Evolutionary conservation across 192 early-diverging fungal genomes (phyloP).

Genomic region (Gaertneriomyces sp.): DNA sequence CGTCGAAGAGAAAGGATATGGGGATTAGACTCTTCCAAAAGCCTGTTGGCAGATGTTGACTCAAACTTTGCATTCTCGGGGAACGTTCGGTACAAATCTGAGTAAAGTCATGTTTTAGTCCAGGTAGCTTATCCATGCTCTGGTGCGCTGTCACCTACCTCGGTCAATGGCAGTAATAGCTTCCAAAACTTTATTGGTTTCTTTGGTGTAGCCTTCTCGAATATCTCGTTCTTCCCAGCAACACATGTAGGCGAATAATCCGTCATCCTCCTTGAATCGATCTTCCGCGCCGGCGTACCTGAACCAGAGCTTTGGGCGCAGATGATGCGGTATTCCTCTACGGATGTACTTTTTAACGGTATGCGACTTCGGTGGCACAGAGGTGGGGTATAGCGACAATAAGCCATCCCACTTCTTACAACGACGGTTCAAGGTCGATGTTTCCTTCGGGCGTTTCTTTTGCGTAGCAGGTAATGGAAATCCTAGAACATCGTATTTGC

Average conservation of each 20-base stretch:
- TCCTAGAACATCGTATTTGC: no score
- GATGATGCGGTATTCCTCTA: constrained; percentile 71
- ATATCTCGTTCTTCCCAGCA: constrained; percentile 40
- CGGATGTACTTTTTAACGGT: constrained; percentile 47
- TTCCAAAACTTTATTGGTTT: constrained; percentile 53
- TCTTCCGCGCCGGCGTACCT: constrained; percentile 68
- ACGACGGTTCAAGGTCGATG: no score
- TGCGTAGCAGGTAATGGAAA: no score
- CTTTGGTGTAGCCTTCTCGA: constrained; percentile 34
- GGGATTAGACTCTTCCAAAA: constrained; percentile 24
- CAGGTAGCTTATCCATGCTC: neutral
- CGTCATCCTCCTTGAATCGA: constrained; percentile 51
- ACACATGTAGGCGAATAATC: constrained; percentile 52
- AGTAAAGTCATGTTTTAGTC: neutral
- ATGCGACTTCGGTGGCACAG: no score
- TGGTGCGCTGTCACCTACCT: constrained; percentile 33
- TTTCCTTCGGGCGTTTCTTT: no score
- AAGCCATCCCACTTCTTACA: no score
- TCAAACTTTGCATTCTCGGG: constrained; percentile 72
- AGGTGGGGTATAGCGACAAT: no score
- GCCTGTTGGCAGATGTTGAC: constrained; percentile 3
- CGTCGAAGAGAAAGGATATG: constrained; percentile 57
- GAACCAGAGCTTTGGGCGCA: constrained; percentile 67
- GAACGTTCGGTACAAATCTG: constrained; percentile 74
- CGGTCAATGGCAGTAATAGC: constrained; percentile 66